These are phyloP conservation scores for Rhytidhysteron rufulum DNA, from an alignment of 2,329 filamentous ascomycete genomes.

Conservation along the genomic window DNA sequence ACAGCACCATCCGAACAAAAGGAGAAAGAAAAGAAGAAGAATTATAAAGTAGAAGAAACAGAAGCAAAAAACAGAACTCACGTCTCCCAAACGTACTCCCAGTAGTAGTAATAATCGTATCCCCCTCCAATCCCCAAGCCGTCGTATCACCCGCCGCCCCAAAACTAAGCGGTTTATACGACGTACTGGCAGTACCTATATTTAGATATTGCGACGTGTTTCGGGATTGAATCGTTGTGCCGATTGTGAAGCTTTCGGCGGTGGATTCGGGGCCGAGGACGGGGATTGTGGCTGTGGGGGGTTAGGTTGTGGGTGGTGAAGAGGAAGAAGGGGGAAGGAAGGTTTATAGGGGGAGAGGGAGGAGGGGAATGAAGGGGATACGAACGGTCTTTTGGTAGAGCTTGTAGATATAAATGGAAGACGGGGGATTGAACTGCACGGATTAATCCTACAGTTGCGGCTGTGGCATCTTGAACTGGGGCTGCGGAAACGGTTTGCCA, in stretches of 20 bases:
- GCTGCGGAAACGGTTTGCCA: conserved; percentile 7
- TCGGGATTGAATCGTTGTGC: conserved; percentile 46
- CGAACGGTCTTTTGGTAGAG: conserved; percentile 41
- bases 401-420: conserved; percentile 53
- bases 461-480: conserved; percentile 13
- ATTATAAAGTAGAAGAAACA: too few species aligned
- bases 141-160: conserved; percentile 40
- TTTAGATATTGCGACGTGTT: conserved; percentile 50
- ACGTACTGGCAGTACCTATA: conserved; percentile 43
- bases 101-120: conserved; percentile 47
- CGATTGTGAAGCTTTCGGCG: conserved; percentile 50
- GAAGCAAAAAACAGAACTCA: conserved; percentile 19
- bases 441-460: conserved; percentile 47
- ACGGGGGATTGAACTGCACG: conserved; percentile 49
- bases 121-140: conserved; percentile 49
- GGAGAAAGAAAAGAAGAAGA: too few species aligned
- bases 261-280: conserved; percentile 51
- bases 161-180: conserved; percentile 52
- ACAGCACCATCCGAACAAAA: too few species aligned
- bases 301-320: neutral
- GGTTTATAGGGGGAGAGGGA: neutral
- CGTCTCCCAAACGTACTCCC: conserved; percentile 44
- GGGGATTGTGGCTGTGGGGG: conserved; percentile 34
- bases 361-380: conserved; percentile 2
- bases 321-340: conserved; percentile 2